Base-by-base conservation (phyloP, 345 rosid genomes). In the Firmiana major region DNA sequence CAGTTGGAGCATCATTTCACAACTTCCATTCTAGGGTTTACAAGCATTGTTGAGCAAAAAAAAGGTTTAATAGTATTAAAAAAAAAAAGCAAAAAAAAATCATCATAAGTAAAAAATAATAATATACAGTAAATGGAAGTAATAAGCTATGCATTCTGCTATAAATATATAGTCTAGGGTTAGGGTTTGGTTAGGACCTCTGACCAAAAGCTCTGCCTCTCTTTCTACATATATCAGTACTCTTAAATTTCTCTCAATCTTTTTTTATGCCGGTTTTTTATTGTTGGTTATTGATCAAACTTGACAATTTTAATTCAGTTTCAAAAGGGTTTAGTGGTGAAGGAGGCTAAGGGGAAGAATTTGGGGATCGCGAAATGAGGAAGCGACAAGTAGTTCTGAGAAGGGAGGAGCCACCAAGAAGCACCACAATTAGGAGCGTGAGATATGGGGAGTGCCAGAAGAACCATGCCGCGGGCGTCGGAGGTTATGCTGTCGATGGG, bases 371-470 rank as follows among this genome's bases (percentile, higher is more conserved):
- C 75, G 49, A 48, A 45, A 91, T 89, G 97, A 92, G 87, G 91
- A 92, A 89, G 83, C 83, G 93, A 26, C 97, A 89, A 83, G 94
- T 90, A 6, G 94, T 92, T 26, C 66, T 89, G 73, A 84, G 85
- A 81, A 87, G 84, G 71, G 90, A 85, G 77, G 90, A 86, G 83
- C 78, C 87, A 13, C 75, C 91, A 26, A 89, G 90, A 63, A 84
- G 71, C 66, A 71, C 79, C 45, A 73, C 85, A 3, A 42, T 81
- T 3, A 88, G 87, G 84, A 88, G 75, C 57, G 89, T 92, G 75
- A 84, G 90, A 59, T 90, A 92, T 72, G 86, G 80, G 48, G 97
- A 92, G 91, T 90, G 97, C 57, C 94, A 90, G 66, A 92, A 88
- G 90, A 92, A 92, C 63, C 93, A 90, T 51, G 97, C 94, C 1